Conservation (phyloP, 306 rosid genomes). For the Pyrus pyrifolia region DNA sequence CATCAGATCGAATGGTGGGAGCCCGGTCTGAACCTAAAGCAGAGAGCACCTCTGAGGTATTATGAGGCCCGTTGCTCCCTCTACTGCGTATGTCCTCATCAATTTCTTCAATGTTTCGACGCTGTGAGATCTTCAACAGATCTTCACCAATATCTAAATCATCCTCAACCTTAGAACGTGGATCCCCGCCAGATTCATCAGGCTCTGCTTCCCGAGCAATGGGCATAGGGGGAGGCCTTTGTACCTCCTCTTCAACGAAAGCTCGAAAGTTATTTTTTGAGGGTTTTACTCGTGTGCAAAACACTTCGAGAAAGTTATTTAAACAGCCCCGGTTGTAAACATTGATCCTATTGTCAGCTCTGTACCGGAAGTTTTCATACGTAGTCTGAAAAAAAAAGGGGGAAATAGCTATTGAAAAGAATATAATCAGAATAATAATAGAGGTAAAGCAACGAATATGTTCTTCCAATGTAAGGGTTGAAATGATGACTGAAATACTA, state of each 20-base stretch:
- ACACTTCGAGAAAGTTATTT: constrained; percentile 74
- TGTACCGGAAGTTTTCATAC: constrained; percentile 76
- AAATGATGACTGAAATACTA: neutral
- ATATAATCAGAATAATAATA: neutral
- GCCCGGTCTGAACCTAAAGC: constrained; percentile 70
- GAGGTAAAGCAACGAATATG: neutral
- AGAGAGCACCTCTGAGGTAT: constrained; percentile 56
- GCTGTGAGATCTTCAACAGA: constrained; percentile 83
- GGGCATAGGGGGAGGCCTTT: constrained; percentile 36
- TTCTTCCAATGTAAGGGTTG: neutral
- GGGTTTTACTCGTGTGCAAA: constrained; percentile 66
- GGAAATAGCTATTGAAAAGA: neutral
- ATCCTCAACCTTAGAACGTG: constrained; percentile 82
- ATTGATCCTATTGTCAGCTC: constrained; percentile 70
- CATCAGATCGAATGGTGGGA: constrained; percentile 61
- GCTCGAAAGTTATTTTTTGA: constrained; percentile 80
- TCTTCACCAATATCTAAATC: constrained; percentile 90
- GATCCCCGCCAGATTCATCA: constrained; percentile 55
- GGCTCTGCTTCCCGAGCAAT: constrained; percentile 29
- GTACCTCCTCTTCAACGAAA: constrained; percentile 61
- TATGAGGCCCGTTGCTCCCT: constrained; percentile 61
- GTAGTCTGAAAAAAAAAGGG: constrained; percentile 59
- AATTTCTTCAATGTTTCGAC: constrained; percentile 70
- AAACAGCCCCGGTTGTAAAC: constrained; percentile 68
- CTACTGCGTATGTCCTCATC: constrained; percentile 62